Evolutionary conservation across 164 flowering plant genomes (phyloP), one percentile per base, ranked within the genome.

Genomic region (Vitis cinerea): DNA sequence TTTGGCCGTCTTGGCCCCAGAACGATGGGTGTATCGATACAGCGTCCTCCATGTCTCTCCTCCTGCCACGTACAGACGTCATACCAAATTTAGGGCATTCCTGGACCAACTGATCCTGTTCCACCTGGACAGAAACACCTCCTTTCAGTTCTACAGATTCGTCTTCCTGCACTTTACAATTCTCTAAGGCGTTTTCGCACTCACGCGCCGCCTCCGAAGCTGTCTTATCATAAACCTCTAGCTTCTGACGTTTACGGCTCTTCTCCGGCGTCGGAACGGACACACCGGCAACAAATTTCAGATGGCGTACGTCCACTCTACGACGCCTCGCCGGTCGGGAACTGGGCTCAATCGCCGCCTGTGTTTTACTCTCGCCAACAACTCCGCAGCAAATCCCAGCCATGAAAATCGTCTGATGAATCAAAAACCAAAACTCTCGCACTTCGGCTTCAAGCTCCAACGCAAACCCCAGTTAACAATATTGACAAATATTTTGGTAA

Each of bases 1-100:
- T 56, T 60, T 49, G 48, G 8, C 8, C 29, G 0, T 68, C 70
- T n/a, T 52, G 9, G 3, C 58, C 58, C 9, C 82, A 69, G 30
- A 86, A 80, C 10, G 66, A 72, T 0, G 86, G 82, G 8, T 77
- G 82, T 54, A 83, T 63, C n/a, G 90, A 78, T 5, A 86, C 88
- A 1, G 85, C 76, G 30, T 86, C 90, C 61, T 86, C 90, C 88
- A 86, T 84, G 16, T 86, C 90, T 68, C 88, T 64, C 19, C 90
- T 71, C 57, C 90, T 31, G 1, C 90, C 90, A 63, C 90, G 80
- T 8, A 84, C 76, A 1, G 88, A 84, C 1, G 86, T 72, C 64
- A 77, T 23, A 0, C 90, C 90, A 48, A 75, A 90, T 73, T 77
- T 87, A 0, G 89, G 88, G 4, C 59, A 56, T 16, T 64, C 72